Evolutionary conservation across 2,329 filamentous ascomycete species (phyloP), one percentile per base, ranked within the genome.

Genomic region (Cladosporium sp.): DNA sequence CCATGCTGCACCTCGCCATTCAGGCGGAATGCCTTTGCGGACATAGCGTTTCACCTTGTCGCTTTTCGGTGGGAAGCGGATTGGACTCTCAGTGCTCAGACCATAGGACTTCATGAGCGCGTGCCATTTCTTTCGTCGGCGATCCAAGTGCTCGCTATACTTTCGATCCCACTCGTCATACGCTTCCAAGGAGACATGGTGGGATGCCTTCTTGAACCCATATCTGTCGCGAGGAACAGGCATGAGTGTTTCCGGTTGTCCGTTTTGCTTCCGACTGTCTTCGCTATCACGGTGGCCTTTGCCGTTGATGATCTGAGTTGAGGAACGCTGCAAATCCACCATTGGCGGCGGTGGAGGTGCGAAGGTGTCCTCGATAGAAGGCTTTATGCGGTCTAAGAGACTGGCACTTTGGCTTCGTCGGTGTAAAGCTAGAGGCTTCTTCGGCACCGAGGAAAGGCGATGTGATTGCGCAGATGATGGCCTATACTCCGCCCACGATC

Each of bases 1-100:
- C 93, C 93, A 97, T 45, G 93, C 93, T 5, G 90, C 88, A n/a
- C 93, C 93, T 67, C 93, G 85, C 85, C 91, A 96, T 63, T 96
- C 91, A 0, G 92, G 90, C 3, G 93, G 93, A 50, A 97, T 93
- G 15, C 93, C 93, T 73, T 97, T 97, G 52, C 92, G 86, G 49
- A 96, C 84, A 70, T 94, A 97, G 17, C 91, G 83, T 74, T 95
- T 96, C 42, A 94, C 85, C 73, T 95, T 96, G 45, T 86, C 83
- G 50, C 86, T 90, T 54, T 86, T 88, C 1, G 87, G 82, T 0
- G 93, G 93, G 65, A 97, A 97, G 2, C 84, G 82, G 36, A 83
- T 85, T 1, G 91, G 92, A 3, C 83, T 77, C 44, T 86, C 83
- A 4, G 85, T 90, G 66, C 86, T 82, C 22, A 96, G 75, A 1